phyloP scores from a whole-genome alignment of 768 basidiomycete genomes.

The Galerina marginata region DNA sequence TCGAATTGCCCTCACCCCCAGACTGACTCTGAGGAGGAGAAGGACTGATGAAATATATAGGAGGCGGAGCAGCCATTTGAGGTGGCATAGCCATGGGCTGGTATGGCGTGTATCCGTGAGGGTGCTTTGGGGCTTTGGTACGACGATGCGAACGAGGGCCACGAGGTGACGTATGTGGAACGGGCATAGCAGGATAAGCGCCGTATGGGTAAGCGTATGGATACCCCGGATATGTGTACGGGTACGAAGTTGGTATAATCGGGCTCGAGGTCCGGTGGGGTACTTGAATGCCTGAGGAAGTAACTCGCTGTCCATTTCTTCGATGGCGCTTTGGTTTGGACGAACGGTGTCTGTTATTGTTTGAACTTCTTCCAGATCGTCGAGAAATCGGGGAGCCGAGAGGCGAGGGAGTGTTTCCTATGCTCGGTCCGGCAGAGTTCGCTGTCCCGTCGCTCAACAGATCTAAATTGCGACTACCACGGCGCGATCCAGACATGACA shows the following conservation, averaged over 20 bases:
- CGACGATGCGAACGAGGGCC: slow-evolving; percentile 24
- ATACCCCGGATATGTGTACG: slow-evolving; percentile 28
- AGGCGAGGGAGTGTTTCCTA: slow-evolving; percentile 20
- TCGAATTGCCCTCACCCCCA: slow-evolving; percentile 7
- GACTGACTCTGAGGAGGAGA: slow-evolving; percentile 28
- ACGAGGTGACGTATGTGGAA: slow-evolving; percentile 17
- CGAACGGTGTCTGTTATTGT: slow-evolving; percentile 16
- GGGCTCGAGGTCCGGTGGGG: slow-evolving; percentile 24
- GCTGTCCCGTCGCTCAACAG: slow-evolving; percentile 22
- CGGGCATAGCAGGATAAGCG: slow-evolving; percentile 17
- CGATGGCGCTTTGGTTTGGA: slow-evolving; percentile 23
- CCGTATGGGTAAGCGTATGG: slow-evolving; percentile 23
- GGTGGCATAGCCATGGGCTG: slow-evolving; percentile 32
- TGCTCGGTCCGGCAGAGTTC: slow-evolving; percentile 9
- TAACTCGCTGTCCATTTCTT: slow-evolving; percentile 18
- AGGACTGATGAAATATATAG: slow-evolving; percentile 27
- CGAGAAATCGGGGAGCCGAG: slow-evolving; percentile 24
- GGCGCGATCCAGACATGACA: slow-evolving; percentile 27
- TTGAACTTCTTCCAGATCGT: slow-evolving; percentile 21
- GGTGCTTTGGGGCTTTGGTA: slow-evolving; percentile 15
- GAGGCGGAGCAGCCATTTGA: slow-evolving; percentile 9
- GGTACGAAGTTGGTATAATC: slow-evolving; percentile 25
- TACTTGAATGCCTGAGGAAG: slow-evolving; percentile 15
- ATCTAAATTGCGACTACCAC: slow-evolving; percentile 23
- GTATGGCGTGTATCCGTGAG: slow-evolving; percentile 23